Conservation (phyloP, 305 asterid species). For the Fraxinus nigra region DNA sequence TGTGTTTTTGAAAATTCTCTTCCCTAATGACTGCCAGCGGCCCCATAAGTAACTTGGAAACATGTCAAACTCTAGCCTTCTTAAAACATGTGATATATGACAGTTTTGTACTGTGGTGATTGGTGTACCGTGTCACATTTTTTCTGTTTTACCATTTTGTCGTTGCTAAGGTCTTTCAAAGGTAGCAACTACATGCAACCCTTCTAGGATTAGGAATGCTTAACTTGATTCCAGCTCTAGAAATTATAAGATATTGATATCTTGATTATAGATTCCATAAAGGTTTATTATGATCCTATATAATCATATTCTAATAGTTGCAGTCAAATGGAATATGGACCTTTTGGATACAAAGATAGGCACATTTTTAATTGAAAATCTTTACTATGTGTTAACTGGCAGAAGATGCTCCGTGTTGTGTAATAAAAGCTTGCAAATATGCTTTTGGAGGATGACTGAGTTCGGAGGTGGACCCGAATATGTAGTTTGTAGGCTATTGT, state of each 20-base stretch:
- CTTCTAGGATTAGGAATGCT: not conserved
- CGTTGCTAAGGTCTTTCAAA: not conserved
- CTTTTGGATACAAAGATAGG: not conserved
- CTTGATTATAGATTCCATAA: not conserved
- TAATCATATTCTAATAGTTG: not conserved
- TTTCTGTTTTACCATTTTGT: not conserved
- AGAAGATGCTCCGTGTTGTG: not conserved
- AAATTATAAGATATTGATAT: not conserved
- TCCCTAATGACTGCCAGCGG: not conserved
- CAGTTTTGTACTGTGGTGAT: not conserved
- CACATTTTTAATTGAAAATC: not conserved
- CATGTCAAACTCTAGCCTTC: not conserved
- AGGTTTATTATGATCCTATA: not conserved
- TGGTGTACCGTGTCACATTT: not conserved
- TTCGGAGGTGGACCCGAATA: not conserved
- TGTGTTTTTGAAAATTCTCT: not conserved
- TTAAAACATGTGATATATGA: not conserved
- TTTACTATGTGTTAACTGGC: not conserved
- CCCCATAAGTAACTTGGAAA: not conserved
- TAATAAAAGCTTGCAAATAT: not conserved
- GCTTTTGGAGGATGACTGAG: not conserved
- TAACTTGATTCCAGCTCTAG: not conserved
- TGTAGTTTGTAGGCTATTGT: not conserved
- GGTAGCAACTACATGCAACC: not conserved
- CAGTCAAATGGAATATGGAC: not conserved